phyloP scores from a whole-genome alignment of 345 rosid species.

The Kandelia obovata region DNA sequence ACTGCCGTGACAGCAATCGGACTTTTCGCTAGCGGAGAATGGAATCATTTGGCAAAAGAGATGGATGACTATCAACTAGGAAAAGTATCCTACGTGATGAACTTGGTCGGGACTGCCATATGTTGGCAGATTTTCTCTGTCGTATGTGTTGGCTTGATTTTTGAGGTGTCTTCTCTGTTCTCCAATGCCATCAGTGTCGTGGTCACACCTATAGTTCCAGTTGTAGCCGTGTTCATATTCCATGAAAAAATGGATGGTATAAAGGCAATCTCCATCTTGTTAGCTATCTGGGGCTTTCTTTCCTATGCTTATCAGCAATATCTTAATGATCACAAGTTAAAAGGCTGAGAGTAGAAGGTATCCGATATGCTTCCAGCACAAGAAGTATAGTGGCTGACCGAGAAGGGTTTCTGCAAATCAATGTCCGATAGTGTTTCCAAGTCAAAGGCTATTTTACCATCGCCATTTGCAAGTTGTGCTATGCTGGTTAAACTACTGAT shows the following conservation, averaged over 20 bases:
- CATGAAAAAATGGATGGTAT: conserved; percentile 56
- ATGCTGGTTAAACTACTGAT: too few species aligned
- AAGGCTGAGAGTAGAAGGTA: too few species aligned
- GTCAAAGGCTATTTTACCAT: too few species aligned
- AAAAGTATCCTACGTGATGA: conserved; percentile 45
- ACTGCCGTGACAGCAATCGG: conserved; percentile 35
- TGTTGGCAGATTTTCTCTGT: conserved; percentile 44
- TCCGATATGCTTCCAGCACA: too few species aligned
- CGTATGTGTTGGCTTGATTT: conserved; percentile 48
- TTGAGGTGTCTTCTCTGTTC: conserved; percentile 61
- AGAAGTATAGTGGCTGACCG: too few species aligned
- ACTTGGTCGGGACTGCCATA: conserved; percentile 39
- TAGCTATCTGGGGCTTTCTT: conserved; percentile 69
- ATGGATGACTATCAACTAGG: conserved; percentile 48
- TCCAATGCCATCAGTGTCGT: conserved; percentile 43
- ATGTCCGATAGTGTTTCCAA: too few species aligned
- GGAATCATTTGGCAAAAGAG: conserved; percentile 39
- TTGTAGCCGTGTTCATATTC: conserved; percentile 46
- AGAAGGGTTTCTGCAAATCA: too few species aligned
- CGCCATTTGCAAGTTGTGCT: too few species aligned
- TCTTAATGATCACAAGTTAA: conserved; percentile 23
- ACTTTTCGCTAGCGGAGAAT: conserved; percentile 55
- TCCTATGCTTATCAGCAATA: conserved; percentile 60
- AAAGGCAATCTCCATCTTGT: conserved; percentile 54
- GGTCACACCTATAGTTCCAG: conserved; percentile 54